These are phyloP conservation scores for Eutypella sp. DNA, from an alignment of 2,329 filamentous ascomycete species.

Conservation along the genomic window DNA sequence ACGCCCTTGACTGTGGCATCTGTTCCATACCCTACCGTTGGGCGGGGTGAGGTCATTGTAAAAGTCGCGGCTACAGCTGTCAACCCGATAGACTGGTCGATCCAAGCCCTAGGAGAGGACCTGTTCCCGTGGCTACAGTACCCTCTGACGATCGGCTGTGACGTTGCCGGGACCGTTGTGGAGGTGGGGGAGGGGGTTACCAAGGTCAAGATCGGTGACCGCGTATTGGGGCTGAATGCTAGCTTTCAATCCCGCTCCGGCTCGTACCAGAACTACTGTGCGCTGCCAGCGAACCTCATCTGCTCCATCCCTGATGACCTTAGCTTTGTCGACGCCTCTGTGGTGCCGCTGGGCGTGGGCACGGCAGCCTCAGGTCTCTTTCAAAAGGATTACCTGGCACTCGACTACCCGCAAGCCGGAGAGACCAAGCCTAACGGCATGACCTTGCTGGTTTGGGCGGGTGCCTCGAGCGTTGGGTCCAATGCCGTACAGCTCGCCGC, in stretches of 20 bases:
- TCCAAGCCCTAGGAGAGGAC: slow-evolving; percentile 17
- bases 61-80: slow-evolving; percentile 24
- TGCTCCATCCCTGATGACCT: slow-evolving; percentile 14
- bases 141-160: slow-evolving; percentile 26
- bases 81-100: slow-evolving; percentile 27
- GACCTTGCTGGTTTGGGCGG: slow-evolving; percentile 42
- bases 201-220: slow-evolving; percentile 27
- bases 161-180: slow-evolving; percentile 26
- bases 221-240: slow-evolving; percentile 20
- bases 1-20: slow-evolving; percentile 8
- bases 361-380: slow-evolving; percentile 23
- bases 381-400: slow-evolving; percentile 14
- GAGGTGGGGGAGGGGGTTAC: slow-evolving; percentile 19
- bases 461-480: slow-evolving; percentile 40
- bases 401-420: slow-evolving; percentile 5
- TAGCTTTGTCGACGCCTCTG: slow-evolving; percentile 14
- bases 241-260: slow-evolving; percentile 8
- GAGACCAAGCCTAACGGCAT: slow-evolving; percentile 12
- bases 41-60: slow-evolving; percentile 22
- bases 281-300: slow-evolving; percentile 1
- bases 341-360: slow-evolving; percentile 21
- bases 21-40: slow-evolving; percentile 9
- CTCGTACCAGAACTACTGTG: slow-evolving; percentile 24
- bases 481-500: slow-evolving; percentile 41
- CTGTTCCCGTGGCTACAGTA: slow-evolving; percentile 19